Percentiles rank a stretch among this genome's conserved stretches.
These are phyloP conservation scores for Annulohypoxylon truncatum DNA, from an alignment of 2,329 filamentous ascomycete genomes.

Conservation along the genomic window DNA sequence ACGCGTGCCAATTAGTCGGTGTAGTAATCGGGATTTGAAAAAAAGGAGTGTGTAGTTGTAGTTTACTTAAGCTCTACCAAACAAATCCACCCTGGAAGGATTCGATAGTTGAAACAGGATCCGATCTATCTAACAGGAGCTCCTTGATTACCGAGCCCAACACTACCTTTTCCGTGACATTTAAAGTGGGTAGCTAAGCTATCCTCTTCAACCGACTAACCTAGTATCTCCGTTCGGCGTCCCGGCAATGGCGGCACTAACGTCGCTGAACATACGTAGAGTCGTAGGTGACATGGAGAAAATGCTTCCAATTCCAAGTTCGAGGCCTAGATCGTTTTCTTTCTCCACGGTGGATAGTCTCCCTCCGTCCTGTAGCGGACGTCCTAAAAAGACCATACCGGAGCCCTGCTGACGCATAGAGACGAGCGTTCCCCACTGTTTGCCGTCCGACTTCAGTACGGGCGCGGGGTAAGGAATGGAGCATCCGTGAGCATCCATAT, in stretches of 20 bases:
- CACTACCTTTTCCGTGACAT: not conserved
- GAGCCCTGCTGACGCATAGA: not conserved
- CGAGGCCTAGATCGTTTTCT: not conserved
- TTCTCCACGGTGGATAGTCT: not conserved
- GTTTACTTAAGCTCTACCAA: constrained; percentile 14
- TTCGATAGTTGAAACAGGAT: constrained; percentile 30
- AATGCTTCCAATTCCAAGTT: not conserved
- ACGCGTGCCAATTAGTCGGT: not conserved
- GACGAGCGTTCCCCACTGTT: not conserved
- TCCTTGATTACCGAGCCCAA: constrained; percentile 9
- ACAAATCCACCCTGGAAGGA: constrained; percentile 28
- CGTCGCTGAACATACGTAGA: not conserved
- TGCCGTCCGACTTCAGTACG: not conserved
- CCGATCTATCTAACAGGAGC: constrained; percentile 6
- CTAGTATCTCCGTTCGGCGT: not conserved
- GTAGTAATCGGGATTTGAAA: constrained; percentile 27
- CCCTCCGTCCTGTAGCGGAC: not conserved
- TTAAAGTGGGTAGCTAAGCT: not conserved
- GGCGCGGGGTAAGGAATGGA: constrained; percentile 7
- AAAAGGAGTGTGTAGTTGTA: not conserved
- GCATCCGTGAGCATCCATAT: constrained; percentile 13
- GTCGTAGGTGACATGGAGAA: not conserved
- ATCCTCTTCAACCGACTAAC: not conserved
- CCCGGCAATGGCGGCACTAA: not conserved
- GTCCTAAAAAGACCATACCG: not conserved